Percentiles rank a stretch among this genome's conserved stretches.
phyloP scores from a whole-genome alignment of 495 filamentous ascomycete species.

The Penicillium soppii region DNA sequence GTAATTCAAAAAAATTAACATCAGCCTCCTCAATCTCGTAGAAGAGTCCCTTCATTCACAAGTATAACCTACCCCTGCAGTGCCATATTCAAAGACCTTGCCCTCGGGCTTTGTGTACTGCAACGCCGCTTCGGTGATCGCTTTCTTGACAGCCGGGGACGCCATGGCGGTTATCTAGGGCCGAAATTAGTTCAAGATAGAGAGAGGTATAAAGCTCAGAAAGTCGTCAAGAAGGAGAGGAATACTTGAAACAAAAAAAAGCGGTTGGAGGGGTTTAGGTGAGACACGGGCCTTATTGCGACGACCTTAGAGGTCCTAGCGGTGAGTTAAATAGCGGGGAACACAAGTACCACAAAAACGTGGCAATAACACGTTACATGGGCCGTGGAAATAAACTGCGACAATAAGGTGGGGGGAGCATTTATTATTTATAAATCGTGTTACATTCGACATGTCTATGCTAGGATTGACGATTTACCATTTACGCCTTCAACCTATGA shows the following conservation, averaged over 20 bases:
- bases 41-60: background rate
- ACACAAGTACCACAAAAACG: conserved; percentile 2
- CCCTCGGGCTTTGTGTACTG: conserved; percentile 66
- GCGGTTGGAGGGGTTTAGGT: conserved; percentile 28
- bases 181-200: conserved; percentile 10
- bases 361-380: conserved; percentile 15
- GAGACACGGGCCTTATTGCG: conserved; percentile 34
- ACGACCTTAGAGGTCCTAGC: conserved; percentile 31
- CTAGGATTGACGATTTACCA: background rate
- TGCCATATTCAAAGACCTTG: conserved; percentile 85
- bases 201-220: background rate
- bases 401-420: conserved; percentile 7
- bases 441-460: background rate
- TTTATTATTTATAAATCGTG: conserved; percentile 8
- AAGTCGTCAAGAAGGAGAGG: conserved; percentile 8
- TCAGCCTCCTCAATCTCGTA: conserved; percentile 18
- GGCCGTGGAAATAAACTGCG: conserved; percentile 17
- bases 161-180: conserved; percentile 35
- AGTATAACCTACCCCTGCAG: conserved; percentile 70
- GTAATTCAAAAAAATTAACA: conserved; percentile 8
- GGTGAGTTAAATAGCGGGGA: conserved; percentile 21
- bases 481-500: conserved; percentile 49
- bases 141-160: conserved; percentile 44
- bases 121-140: conserved; percentile 43
- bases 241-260: conserved; percentile 27